These are phyloP conservation scores for Rosa hybrid DNA, from an alignment of 331 rosid genomes.

Conservation along the genomic window DNA sequence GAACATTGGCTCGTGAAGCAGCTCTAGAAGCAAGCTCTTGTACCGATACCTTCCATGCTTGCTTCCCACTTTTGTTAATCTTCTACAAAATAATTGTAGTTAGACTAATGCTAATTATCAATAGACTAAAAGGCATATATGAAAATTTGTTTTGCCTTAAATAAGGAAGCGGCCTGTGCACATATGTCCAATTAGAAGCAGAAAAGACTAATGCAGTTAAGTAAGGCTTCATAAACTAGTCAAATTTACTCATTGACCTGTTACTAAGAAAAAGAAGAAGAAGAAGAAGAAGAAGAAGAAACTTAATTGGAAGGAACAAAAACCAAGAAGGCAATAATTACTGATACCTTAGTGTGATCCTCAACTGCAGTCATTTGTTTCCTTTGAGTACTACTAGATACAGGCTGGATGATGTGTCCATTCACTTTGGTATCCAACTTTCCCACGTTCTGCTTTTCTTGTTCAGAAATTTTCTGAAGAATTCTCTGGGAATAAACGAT, in stretches of 20 bases:
- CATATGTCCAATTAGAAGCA: not conserved
- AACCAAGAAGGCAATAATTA: not conserved
- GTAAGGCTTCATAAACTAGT: not conserved
- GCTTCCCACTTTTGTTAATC: conserved; percentile 39
- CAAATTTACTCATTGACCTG: not conserved
- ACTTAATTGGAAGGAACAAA: not conserved
- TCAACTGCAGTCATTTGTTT: conserved; percentile 41
- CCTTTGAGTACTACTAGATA: conserved; percentile 39
- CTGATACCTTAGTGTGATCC: conserved; percentile 51
- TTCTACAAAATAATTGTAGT: conserved; percentile 41
- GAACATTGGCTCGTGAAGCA: conserved; percentile 64
- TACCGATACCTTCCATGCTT: conserved; percentile 51
- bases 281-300: not conserved
- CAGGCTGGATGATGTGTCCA: conserved; percentile 38
- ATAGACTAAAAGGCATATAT: not conserved
- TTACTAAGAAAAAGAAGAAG: no score
- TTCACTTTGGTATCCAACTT: conserved; percentile 47
- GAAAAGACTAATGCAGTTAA: not conserved
- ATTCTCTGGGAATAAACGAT: conserved; percentile 36
- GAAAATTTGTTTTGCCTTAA: not conserved
- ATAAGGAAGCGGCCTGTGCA: not conserved
- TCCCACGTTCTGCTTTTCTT: conserved; percentile 44
- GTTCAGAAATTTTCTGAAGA: conserved; percentile 47
- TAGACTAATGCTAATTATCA: not conserved
- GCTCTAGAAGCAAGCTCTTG: conserved; percentile 86